Evolutionary conservation across 495 filamentous ascomycete genomes (phyloP), one percentile per base, ranked within the genome.

Genomic region (Aspergillus sclerotioniger): DNA sequence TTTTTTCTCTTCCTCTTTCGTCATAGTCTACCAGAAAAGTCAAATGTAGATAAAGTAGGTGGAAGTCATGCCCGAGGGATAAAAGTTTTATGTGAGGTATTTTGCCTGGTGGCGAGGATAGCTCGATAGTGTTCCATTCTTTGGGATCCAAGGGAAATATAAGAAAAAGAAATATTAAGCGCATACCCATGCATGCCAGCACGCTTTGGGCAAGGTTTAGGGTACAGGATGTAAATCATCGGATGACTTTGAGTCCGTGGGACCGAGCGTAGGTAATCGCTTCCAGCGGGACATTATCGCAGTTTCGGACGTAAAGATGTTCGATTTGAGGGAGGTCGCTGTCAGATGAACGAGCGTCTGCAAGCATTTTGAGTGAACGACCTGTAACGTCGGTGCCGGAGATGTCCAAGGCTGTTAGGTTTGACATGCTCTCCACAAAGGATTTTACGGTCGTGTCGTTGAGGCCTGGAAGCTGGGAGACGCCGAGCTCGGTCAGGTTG

Each of bases 301-400:
- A 50, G 10, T 50, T n/a, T 16, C 25, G n/a, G 7, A 50, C 25
- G 16, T 50, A 31, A 8, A 50, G 13, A 28, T 32, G 16, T 12
- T 50, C 31, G 25, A 50, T 15, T 16, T 25, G 25, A 7, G 47
- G 47, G 6, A 50, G 25, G 31, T 16, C 25, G 4, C 35, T 20
- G 4, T 60, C 63, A 0, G 51, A 55, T 1, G 44, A 21, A 9
- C 51, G 57, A 0, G 63, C 52, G 56, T 75, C 70, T 1, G 68
- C 68, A 25, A 76, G 53, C 53, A 51, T 63, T 16, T 72, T 75
- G 32, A 79, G 41, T 16, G 55, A 21, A 9, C 57, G 17, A 17
- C 76, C 76, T 6, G 72, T 76, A 1, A 79, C 69, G 5, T 56
- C 54, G 3, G 74, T 77, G 39, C 63, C 64, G 0, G 74, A 72